These are phyloP conservation scores for Lophiotrema nucula DNA, from an alignment of 495 filamentous ascomycete species.

Conservation along the genomic window DNA sequence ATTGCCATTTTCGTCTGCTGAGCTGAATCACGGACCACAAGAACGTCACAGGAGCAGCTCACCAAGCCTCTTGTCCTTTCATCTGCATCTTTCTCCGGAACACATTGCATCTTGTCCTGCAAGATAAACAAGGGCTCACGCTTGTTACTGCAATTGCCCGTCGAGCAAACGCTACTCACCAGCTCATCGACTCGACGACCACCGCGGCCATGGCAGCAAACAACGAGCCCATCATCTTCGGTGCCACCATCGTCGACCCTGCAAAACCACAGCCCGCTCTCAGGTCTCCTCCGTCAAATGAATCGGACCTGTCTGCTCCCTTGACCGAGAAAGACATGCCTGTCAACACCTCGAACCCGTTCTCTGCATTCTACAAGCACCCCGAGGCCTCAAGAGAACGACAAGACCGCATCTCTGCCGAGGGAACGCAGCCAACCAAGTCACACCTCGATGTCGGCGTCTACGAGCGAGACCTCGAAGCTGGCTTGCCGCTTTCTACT, in stretches of 20 bases:
- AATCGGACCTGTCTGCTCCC: slow-evolving; percentile 16
- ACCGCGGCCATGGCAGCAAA: slow-evolving; percentile 25
- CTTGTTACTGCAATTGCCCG: too few species aligned
- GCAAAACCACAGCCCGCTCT: slow-evolving; percentile 11
- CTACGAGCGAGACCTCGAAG: slow-evolving; percentile 42
- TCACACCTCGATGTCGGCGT: slow-evolving; percentile 31
- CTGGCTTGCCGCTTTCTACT: slow-evolving; percentile 24
- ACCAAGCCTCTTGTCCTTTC: not conserved
- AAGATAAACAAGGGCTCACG: too few species aligned
- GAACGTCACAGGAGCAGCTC: slow-evolving; percentile 21
- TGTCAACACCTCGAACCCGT: slow-evolving; percentile 43
- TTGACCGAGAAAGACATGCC: slow-evolving; percentile 11
- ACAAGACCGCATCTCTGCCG: not conserved
- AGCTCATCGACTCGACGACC: too few species aligned
- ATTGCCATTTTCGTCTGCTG: not conserved
- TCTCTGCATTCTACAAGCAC: slow-evolving; percentile 61
- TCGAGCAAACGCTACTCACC: too few species aligned
- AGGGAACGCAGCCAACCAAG: slow-evolving; percentile 45
- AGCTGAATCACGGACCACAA: slow-evolving; percentile 10
- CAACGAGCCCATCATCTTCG: slow-evolving; percentile 27
- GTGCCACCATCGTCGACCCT: slow-evolving; percentile 20
- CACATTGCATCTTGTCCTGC: not conserved
- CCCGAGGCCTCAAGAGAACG: slow-evolving; percentile 36
- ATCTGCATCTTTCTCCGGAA: not conserved
- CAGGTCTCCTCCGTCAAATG: slow-evolving; percentile 20